Base-by-base conservation (phyloP, 345 rosid species). In the Rubroshorea leprosula region DNA sequence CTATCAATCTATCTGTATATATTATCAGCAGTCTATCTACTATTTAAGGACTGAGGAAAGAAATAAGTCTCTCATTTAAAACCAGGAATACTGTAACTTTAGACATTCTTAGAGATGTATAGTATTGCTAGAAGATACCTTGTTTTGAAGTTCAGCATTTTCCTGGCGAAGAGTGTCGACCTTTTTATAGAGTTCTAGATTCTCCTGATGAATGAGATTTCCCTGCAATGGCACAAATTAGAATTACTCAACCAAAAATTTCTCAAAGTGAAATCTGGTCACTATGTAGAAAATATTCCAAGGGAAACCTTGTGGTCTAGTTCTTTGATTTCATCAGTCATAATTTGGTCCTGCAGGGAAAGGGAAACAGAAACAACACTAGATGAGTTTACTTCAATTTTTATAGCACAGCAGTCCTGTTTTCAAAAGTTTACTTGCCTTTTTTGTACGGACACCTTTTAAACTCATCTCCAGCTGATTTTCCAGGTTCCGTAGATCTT, bases 401-500 rank as follows among this genome's bases (percentile, higher is more conserved):
- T 23, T 46, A 31, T 46, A 6, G 54, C 50, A 15, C 24, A 49
- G 26, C 13, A 29, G 23, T 20, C 25, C 49, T 31, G 44, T 49
- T 21, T 31, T 19, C 49, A 39, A 7, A 20, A 44, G 31, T 41
- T 48, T 13, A 22, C 55, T 23, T 64, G 76, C 96, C 94, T 85
- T 89, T 64, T 72, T 85, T 66, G 31, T 23, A 11, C 87, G 84
- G 51, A 89, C 75, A 6, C 83, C 77, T 61, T 75, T 80, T 57
- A 86, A 70, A 63, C 97, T 84, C 65, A 67, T 70, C 54, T 86
- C 92, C 35, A 89, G 78, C 70, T 84, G 81, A 67, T 69, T 79
- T 71, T 86, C 95, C 69, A 86, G 67, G 58, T 79, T 80, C 65
- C 82, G 81, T 25, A 89, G 72, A 57, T 80, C 87, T 50, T 70